Conservation (phyloP, 2,329 filamentous ascomycete genomes). For the Penicillium sp. region DNA sequence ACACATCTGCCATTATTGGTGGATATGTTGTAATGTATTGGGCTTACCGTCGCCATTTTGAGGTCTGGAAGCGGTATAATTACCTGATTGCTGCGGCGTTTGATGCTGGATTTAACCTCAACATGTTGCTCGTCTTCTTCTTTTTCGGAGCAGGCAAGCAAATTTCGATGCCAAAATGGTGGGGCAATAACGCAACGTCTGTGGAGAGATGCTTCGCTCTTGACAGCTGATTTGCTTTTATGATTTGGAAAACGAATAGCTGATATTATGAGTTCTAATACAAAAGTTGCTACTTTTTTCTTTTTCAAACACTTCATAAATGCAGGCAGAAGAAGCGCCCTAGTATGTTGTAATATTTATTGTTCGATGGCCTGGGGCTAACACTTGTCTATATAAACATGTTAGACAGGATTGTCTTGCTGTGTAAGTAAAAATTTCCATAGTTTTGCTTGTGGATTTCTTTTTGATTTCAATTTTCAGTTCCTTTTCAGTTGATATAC, state of each 20-base stretch:
- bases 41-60: slow-evolving; percentile 56
- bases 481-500: background rate
- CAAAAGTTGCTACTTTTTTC: background rate
- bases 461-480: background rate
- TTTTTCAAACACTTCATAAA: background rate
- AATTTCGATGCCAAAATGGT: slow-evolving; percentile 63
- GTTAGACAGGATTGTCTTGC: background rate
- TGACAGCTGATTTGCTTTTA: slow-evolving; percentile 17
- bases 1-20: slow-evolving; percentile 58
- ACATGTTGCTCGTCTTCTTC: slow-evolving; percentile 62
- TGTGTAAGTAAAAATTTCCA: too few species aligned
- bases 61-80: slow-evolving; percentile 61
- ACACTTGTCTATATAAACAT: background rate
- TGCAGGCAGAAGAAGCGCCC: background rate
- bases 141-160: slow-evolving; percentile 59
- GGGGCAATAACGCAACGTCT: slow-evolving; percentile 58
- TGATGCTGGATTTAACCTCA: slow-evolving; percentile 63
- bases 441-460: background rate
- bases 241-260: background rate
- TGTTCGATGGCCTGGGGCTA: background rate
- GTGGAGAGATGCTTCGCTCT: slow-evolving; percentile 62
- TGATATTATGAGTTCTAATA: background rate
- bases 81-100: slow-evolving; percentile 62
- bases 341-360: background rate
- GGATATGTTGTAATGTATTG: slow-evolving; percentile 62